Evolutionary conservation across 2,329 filamentous ascomycete species (phyloP), one percentile per base, ranked within the genome.

Genomic region (Colletotrichum agaves): DNA sequence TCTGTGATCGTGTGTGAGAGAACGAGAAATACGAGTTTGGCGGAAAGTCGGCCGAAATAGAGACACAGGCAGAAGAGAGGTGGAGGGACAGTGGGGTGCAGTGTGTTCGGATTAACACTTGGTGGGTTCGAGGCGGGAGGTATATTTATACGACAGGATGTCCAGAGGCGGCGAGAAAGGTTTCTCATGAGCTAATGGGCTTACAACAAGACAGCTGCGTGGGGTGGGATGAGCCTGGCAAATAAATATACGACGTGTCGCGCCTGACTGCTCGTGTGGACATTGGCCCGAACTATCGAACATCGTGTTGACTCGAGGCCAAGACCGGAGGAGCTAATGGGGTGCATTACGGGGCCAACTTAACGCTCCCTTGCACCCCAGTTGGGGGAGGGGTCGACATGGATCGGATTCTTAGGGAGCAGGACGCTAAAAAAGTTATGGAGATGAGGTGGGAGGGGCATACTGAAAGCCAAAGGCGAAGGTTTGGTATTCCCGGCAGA

Each of bases 221-320:
- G 76, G 75, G 71, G 73, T 74, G 72, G 74, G 72, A 69, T 58
- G 46, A 69, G 69, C 56, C 63, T 61, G 70, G 62, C 6, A 70
- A 71, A 72, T 71, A 73, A 73, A 71, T 67, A 73, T 72, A 71
- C 72, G 73, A 73, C 72, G 67, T 71, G 70, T 71, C 71, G 69
- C 63, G 73, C 71, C 66, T 57, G 72, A 62, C 66, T 71, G 71
- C 73, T 78, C 78, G 77, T 73, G 71, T 73, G 69, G 76, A 79
- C 75, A 79, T 79, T 80, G 76, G 72, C 75, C 78, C 78, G 78
- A 79, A 73, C 72, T 65, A 70, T 71, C 73, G 65, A 74, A 72
- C 71, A 74, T 71, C 64, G 64, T 70, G 59, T 56, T 50, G 47
- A 67, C 52, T 69, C 46, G 60, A 68, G 44, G 47, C 56, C 55